These are phyloP conservation scores for Ophidiomyces ophidiicola DNA, from an alignment of 2,329 filamentous ascomycete species.

Conservation along the genomic window DNA sequence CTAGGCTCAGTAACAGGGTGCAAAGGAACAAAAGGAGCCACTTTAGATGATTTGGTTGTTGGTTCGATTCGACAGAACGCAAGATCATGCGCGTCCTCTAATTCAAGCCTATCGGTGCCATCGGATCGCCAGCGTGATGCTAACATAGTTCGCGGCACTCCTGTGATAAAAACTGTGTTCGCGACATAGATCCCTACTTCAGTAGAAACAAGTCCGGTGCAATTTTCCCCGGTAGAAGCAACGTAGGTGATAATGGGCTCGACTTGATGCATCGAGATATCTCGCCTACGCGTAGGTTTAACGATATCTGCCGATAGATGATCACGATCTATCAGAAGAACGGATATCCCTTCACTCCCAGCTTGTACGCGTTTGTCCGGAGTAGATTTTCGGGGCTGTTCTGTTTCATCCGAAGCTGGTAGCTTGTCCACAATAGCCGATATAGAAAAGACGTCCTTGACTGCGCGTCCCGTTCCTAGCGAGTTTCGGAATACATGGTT, in stretches of 20 bases:
- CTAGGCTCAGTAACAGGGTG: constrained; percentile 28
- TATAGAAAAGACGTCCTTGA: constrained; percentile 21
- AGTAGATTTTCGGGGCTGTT: not conserved
- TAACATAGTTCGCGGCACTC: constrained; percentile 30
- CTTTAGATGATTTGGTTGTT: constrained; percentile 13
- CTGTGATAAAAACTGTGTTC: constrained; percentile 33
- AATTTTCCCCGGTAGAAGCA: constrained; percentile 14
- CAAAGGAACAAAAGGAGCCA: constrained; percentile 24
- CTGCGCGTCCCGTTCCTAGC: constrained; percentile 7
- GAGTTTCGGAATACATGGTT: constrained; percentile 19
- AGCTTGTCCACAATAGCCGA: constrained; percentile 30
- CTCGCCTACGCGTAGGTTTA: constrained; percentile 21
- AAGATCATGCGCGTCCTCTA: constrained; percentile 23
- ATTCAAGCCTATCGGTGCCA: constrained; percentile 16
- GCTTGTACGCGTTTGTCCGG: not conserved
- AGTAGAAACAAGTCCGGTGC: constrained; percentile 15
- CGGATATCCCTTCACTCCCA: constrained; percentile 27
- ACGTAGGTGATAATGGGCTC: constrained; percentile 24
- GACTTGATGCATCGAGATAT: constrained; percentile 22
- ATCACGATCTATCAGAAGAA: constrained; percentile 21
- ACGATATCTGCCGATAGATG: constrained; percentile 23
- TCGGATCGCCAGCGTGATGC: constrained; percentile 27
- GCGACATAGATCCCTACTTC: constrained; percentile 32
- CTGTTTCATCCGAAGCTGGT: constrained; percentile 15
- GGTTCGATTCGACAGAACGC: constrained; percentile 24